Evolutionary conservation across 768 basidiomycete genomes (phyloP).

Genomic region (Termitomyces heimii): DNA sequence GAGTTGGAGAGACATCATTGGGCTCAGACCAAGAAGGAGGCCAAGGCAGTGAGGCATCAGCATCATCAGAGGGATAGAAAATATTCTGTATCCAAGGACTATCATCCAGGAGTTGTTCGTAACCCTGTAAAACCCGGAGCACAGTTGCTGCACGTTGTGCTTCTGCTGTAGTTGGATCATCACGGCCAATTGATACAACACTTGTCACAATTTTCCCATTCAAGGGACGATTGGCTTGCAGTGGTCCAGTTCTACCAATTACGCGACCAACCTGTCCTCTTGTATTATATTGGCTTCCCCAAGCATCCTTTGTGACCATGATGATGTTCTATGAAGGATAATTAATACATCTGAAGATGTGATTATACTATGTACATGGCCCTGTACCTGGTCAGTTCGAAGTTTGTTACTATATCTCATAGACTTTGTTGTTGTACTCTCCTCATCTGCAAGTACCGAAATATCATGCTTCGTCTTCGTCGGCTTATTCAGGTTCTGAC

Average conservation of each 20-base stretch:
- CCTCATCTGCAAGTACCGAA: conserved; percentile 13
- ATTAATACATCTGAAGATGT: neutral
- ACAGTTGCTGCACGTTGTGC: conserved; percentile 33
- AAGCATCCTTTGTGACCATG: conserved; percentile 8
- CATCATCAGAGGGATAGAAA: conserved; percentile 29
- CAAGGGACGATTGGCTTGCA: conserved; percentile 18
- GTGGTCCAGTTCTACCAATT: conserved; percentile 22
- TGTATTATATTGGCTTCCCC: conserved; percentile 29
- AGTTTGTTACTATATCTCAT: conserved; percentile 29
- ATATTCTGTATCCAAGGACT: conserved; percentile 48
- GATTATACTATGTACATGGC: neutral
- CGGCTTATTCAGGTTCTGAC: conserved; percentile 45
- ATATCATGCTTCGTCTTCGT: conserved; percentile 36
- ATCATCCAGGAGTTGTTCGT: conserved; percentile 24
- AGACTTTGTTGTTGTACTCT: conserved; percentile 25
- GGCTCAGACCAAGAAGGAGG: conserved; percentile 29
- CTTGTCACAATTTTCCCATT: conserved; percentile 24
- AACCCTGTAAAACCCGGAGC: conserved; percentile 38
- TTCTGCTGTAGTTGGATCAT: conserved; percentile 56
- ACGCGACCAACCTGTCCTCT: conserved; percentile 20
- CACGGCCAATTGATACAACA: conserved; percentile 49
- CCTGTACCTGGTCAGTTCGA: conserved; percentile 32
- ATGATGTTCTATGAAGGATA: neutral
- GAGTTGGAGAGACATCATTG: neutral
- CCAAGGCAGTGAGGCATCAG: conserved; percentile 25